Evolutionary conservation across 2,329 filamentous ascomycete species (phyloP), one percentile per base, ranked within the genome.

Genomic region (Fusarium sp.): DNA sequence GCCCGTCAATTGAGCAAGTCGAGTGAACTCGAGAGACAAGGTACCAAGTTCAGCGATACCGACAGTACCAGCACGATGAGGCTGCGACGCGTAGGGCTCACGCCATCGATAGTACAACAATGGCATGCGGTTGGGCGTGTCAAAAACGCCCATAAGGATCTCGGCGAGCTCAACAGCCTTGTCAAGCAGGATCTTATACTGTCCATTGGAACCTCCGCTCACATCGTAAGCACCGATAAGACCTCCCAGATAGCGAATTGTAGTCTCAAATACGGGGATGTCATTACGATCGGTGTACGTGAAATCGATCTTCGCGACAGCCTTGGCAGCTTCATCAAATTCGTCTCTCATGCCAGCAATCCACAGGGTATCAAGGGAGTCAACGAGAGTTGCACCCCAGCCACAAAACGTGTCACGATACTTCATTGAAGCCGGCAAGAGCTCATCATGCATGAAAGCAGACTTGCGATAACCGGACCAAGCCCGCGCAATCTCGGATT

Each of bases 41-140:
- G 92, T 93, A 3, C 92, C 94, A 32, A 96, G 79, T 79, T 96
- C 93, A n/a, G 89, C 89, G 32, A 90, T 80, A 73, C 86, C 82
- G n/a, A 87, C 87, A 51, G 77, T 80, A 62, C 84, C 82, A 2
- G 92, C 92, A 25, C 87, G 85, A 72, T 90, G 91, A 9, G 90
- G 87, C 70, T 90, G 86, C 6, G 86, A 88, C 12, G 87, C 86
- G 73, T 84, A 88, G 18, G 86, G 81, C 70, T 91, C 92, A 73
- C 88, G 87, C 93, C 92, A 97, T 67, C 86, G 83, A 80, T 95
- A 97, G 80, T 91, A 94, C 8, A 94, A 86, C 8, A 93, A 82
- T 5, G 95, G 94, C 93, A 98, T 97, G 73, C 94, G 90, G 79
- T 98, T 98, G 1, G 94, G 94, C 1, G 95, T 98, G 80, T 97